Evolutionary conservation across 1,139 yeast genomes (phyloP), one percentile per base, ranked within the genome.

Genomic region (Yamadazyma dushanensis): DNA sequence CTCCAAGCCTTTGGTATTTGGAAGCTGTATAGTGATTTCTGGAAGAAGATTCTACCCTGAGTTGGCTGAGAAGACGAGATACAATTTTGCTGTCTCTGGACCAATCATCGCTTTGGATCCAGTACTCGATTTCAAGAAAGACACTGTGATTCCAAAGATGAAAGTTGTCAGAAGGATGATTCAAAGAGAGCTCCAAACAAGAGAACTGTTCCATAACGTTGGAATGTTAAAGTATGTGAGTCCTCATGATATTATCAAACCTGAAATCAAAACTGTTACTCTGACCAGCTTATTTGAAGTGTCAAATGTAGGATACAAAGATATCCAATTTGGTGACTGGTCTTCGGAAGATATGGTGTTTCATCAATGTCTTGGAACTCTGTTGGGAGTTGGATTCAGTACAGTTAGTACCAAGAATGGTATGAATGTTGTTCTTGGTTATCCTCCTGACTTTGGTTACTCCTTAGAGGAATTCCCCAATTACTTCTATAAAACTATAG

Each of bases 11-110:
- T 5, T 10, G 5, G 18, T 25, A 18, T 14, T 49, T 8, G 30
- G 34, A 4, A 20, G 47, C 5, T 23, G 31, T 3, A 45, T 57
- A 9, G 57, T 54, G 2, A 32, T 61, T 15, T 45, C 54, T 23
- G 68, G 66, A 2, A 49, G 70, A 32, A 39, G 63, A 23, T 62
- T 48, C 32, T 42, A 34, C 18, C 54, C 59, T 0, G 46, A 46
- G 8, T 22, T 30, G 3, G 23, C 19, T 8, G 34, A 44, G 2
- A 37, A 43, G 9, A 41, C 50, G 31, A 43, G 43, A 24, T 61
- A 51, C 39, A 56, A 52, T 7, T 39, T 48, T 5, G 40, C 41
- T 26, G 57, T 59, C 2, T 42, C 53, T 2, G 50, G 45, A 1
- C 29, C 41, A 1, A 37, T 37, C 1, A 27, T 41, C 2, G 20